Percentiles rank a stretch among this genome's conserved stretches.
Conservation (phyloP, 257 asterid species). For the Solanum lignicaule region DNA sequence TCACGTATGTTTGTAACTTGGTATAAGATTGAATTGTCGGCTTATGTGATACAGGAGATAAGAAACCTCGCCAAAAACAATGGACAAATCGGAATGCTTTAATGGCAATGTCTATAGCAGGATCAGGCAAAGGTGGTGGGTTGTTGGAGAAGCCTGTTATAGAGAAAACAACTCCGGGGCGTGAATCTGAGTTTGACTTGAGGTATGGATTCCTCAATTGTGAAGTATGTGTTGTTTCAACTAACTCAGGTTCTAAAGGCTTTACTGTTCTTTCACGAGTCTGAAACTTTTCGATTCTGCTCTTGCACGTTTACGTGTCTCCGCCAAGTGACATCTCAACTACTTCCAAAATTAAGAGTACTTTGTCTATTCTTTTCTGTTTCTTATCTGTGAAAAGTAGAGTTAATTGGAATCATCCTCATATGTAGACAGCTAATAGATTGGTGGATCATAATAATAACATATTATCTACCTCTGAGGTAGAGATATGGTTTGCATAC, state of each 20-base stretch:
- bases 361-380: background rate
- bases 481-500: background rate
- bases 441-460: background rate
- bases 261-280: background rate
- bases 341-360: background rate
- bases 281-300: background rate
- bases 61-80: conserved; percentile 42
- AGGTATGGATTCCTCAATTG: conserved; percentile 37
- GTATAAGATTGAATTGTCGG: conserved; percentile 5
- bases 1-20: background rate
- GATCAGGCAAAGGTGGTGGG: conserved; percentile 77
- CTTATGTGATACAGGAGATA: conserved; percentile 44
- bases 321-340: background rate
- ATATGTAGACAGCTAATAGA: background rate
- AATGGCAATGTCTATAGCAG: conserved; percentile 42
- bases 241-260: background rate
- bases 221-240: background rate
- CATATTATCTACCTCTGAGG: background rate
- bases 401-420: background rate
- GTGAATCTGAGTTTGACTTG: conserved; percentile 91
- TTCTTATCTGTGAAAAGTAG: background rate
- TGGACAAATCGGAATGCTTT: conserved; percentile 45
- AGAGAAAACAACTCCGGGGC: conserved; percentile 82
- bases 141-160: conserved; percentile 78
- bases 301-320: background rate